phyloP scores from a whole-genome alignment of 306 rosid species.

The Gillenia trifoliata region DNA sequence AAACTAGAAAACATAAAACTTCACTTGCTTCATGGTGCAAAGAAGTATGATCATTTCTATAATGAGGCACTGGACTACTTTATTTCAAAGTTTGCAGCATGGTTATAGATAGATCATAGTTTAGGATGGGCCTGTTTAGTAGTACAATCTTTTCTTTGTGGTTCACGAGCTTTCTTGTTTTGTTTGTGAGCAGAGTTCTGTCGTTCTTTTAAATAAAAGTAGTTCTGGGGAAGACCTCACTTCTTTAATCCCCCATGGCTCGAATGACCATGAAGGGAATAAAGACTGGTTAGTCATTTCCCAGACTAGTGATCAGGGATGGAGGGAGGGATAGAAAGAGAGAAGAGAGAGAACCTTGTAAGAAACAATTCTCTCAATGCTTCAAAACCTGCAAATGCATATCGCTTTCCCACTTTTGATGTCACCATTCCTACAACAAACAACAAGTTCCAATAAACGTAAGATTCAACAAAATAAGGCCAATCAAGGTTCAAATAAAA shows the following conservation, averaged over 20 bases:
- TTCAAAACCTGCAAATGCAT: slow-evolving; percentile 88
- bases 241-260: not conserved
- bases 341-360: slow-evolving; percentile 49
- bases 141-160: not conserved
- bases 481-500: not conserved
- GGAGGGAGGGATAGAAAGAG: not conserved
- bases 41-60: not conserved
- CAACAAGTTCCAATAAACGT: slow-evolving; percentile 9
- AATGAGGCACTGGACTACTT: not conserved
- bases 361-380: slow-evolving; percentile 78
- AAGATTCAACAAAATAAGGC: not conserved
- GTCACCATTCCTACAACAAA: slow-evolving; percentile 82
- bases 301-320: no score
- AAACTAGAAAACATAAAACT: not conserved
- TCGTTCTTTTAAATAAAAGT: not conserved
- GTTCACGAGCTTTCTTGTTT: not conserved
- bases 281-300: no score
- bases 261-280: no score
- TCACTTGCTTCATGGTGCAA: not conserved
- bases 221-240: not conserved
- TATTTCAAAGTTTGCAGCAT: not conserved
- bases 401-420: slow-evolving; percentile 95
- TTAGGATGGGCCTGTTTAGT: not conserved
- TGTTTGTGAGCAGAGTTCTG: not conserved
- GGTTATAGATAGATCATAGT: not conserved